Percentiles rank a stretch among this genome's conserved stretches.
Conservation (phyloP, 768 basidiomycete genomes). For the Phaeotremella skinneri region DNA sequence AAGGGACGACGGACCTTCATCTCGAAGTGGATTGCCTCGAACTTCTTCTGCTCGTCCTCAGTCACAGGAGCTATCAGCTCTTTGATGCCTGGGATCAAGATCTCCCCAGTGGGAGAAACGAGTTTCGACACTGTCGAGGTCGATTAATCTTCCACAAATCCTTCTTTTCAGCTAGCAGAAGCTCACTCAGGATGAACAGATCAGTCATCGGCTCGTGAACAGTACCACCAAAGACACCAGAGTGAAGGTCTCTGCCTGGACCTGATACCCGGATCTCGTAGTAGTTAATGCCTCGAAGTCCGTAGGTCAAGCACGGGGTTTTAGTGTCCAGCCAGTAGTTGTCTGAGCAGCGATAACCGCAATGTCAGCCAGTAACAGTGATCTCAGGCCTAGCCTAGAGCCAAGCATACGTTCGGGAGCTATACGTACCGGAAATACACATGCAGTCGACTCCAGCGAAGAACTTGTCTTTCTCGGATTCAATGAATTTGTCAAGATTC, state of each 20-base stretch:
- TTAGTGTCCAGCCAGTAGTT: conserved; percentile 75
- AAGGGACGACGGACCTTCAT: conserved; percentile 23
- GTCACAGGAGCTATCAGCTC: conserved; percentile 75
- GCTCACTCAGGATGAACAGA: conserved; percentile 64
- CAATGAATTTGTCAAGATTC: conserved; percentile 83
- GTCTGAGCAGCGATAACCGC: conserved; percentile 57
- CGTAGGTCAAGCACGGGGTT: conserved; percentile 64
- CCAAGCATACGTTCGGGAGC: not conserved
- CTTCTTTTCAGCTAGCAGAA: not conserved
- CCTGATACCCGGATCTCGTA: conserved; percentile 79
- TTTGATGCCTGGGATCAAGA: conserved; percentile 83
- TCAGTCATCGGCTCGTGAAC: conserved; percentile 81
- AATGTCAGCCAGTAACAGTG: not conserved
- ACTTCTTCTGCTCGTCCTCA: conserved; percentile 71
- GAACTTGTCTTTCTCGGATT: conserved; percentile 70
- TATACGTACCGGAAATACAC: conserved; percentile 66
- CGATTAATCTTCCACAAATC: conserved; percentile 7
- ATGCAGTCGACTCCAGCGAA: conserved; percentile 87
- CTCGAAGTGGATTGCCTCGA: conserved; percentile 69
- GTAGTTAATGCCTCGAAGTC: conserved; percentile 82
- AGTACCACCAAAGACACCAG: conserved; percentile 59
- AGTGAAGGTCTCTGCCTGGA: conserved; percentile 83
- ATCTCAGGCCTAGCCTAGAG: not conserved
- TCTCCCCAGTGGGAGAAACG: conserved; percentile 72
- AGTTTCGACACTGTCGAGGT: conserved; percentile 65